These are phyloP conservation scores for Claviceps africana DNA, from an alignment of 2,329 filamentous ascomycete genomes.

Conservation along the genomic window DNA sequence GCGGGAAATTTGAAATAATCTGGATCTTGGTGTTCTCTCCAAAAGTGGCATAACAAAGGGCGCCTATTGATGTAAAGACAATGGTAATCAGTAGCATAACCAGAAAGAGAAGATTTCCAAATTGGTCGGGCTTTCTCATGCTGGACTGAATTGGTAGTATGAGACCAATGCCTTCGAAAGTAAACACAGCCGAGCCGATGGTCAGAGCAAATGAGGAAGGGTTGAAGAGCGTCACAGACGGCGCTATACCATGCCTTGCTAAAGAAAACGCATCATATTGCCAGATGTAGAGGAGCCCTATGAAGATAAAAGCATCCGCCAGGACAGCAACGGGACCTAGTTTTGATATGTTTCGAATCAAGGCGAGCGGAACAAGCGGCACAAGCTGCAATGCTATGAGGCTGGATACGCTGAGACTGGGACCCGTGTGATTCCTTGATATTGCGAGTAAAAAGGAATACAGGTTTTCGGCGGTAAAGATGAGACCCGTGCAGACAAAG, in stretches of 20 bases:
- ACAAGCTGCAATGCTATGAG: constrained; percentile 55
- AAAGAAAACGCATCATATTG: constrained; percentile 51
- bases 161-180: constrained; percentile 64
- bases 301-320: constrained; percentile 57
- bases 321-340: constrained; percentile 54
- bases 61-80: constrained; percentile 58
- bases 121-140: constrained; percentile 57
- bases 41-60: constrained; percentile 62
- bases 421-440: constrained; percentile 29
- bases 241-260: constrained; percentile 38
- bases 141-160: constrained; percentile 64
- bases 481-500: constrained; percentile 64
- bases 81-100: constrained; percentile 63
- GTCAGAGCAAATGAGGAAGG: constrained; percentile 54
- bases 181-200: constrained; percentile 62
- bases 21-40: constrained; percentile 55
- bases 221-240: constrained; percentile 55
- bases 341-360: constrained; percentile 64
- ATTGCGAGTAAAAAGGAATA: constrained; percentile 54
- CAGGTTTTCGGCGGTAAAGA: constrained; percentile 65
- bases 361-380: constrained; percentile 49
- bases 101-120: constrained; percentile 48
- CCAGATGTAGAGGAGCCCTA: constrained; percentile 61
- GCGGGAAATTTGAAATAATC: constrained; percentile 64
- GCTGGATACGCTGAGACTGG: constrained; percentile 35